Percentiles rank a stretch among this genome's conserved stretches.
These are phyloP conservation scores for Coniochaeta hoffmannii DNA, from an alignment of 2,329 filamentous ascomycete species.

Conservation along the genomic window DNA sequence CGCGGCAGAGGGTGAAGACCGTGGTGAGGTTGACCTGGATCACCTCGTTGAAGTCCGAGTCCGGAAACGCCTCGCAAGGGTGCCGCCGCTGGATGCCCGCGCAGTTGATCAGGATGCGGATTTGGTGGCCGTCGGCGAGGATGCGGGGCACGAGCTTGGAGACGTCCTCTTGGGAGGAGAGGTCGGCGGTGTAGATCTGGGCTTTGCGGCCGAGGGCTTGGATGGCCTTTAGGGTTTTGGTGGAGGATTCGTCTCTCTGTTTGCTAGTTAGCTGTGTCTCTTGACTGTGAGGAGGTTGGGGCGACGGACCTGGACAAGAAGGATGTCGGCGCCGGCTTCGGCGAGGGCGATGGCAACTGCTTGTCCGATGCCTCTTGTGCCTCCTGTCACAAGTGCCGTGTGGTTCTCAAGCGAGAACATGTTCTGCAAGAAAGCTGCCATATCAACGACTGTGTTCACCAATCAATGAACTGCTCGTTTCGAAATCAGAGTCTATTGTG, in stretches of 20 bases:
- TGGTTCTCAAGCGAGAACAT: constrained; percentile 51
- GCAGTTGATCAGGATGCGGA: constrained; percentile 78
- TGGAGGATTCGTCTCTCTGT: constrained; percentile 26
- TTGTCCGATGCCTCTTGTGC: constrained; percentile 50
- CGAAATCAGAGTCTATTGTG: not conserved
- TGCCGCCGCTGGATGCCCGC: constrained; percentile 80
- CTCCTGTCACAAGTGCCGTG: constrained; percentile 50
- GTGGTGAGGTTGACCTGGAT: constrained; percentile 80
- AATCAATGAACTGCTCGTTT: no score
- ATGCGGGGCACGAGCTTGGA: constrained; percentile 52
- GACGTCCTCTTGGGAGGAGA: constrained; percentile 54
- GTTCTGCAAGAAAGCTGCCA: constrained; percentile 8
- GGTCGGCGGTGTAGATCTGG: constrained; percentile 62
- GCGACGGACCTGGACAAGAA: constrained; percentile 43
- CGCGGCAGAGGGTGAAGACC: constrained; percentile 72
- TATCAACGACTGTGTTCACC: not conserved
- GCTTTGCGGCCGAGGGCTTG: constrained; percentile 59
- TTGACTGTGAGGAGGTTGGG: not conserved
- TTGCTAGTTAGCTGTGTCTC: not conserved
- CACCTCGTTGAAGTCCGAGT: constrained; percentile 71
- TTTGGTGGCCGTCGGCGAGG: constrained; percentile 53
- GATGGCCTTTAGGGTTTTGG: constrained; percentile 53
- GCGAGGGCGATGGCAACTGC: constrained; percentile 49
- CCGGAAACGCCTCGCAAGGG: constrained; percentile 67
- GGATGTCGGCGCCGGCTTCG: constrained; percentile 50